phyloP scores from a whole-genome alignment of 139 green algal genomes.

The Asterochloris sp. region DNA sequence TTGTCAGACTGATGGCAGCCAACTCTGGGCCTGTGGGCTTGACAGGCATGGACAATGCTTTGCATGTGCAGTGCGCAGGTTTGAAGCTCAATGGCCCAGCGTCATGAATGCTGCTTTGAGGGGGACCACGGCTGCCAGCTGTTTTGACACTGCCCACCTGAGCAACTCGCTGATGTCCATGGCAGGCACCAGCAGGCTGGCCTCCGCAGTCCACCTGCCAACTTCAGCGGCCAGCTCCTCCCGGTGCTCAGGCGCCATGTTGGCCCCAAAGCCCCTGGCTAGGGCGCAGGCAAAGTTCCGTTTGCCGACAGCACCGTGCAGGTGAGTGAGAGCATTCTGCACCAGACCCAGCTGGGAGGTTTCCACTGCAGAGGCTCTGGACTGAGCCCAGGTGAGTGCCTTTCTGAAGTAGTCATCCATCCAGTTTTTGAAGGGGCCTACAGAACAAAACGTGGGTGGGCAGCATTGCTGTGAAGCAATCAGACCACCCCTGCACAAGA shows the following conservation, averaged over 20 bases:
- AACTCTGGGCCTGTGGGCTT: not conserved
- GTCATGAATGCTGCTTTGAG: not conserved
- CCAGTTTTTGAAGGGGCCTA: conserved; percentile 32
- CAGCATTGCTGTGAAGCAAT: too few species aligned
- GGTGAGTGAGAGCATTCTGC: conserved; percentile 41
- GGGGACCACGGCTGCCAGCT: not conserved
- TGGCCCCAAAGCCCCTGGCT: conserved; percentile 51
- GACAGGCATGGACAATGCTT: not conserved
- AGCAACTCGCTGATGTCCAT: not conserved
- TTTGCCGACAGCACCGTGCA: conserved; percentile 30
- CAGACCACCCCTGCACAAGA: too few species aligned
- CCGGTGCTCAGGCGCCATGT: conserved; percentile 39
- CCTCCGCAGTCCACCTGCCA: conserved; percentile 12
- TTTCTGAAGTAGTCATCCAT: conserved; percentile 39
- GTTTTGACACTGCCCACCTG: not conserved
- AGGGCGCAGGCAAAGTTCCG: conserved; percentile 44
- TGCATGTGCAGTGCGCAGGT: not conserved
- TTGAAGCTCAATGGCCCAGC: not conserved
- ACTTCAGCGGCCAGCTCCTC: conserved; percentile 45
- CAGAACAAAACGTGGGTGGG: not conserved
- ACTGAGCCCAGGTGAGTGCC: conserved; percentile 44
- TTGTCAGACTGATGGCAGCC: not conserved
- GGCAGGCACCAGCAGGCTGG: not conserved
- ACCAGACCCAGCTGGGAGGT: conserved; percentile 44
- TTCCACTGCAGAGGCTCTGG: conserved; percentile 33